These are phyloP conservation scores for Aspergillus transmontanensis DNA, from an alignment of 2,329 filamentous ascomycete species.

Conservation along the genomic window DNA sequence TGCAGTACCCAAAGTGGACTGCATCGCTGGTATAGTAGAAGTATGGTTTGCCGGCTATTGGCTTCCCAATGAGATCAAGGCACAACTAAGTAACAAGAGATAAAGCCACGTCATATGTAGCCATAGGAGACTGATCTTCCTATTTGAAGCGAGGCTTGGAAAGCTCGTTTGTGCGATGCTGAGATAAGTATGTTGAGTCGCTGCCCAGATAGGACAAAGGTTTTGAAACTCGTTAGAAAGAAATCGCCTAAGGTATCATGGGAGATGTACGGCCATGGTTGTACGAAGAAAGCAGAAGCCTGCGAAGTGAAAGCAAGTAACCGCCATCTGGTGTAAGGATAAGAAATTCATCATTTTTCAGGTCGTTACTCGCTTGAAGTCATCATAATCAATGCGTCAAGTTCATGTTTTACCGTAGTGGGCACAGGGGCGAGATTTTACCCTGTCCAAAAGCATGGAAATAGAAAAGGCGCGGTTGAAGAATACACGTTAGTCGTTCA, in stretches of 20 bases:
- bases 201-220: not conserved
- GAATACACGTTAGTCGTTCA: slow-evolving; percentile 50
- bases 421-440: not conserved
- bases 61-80: not conserved
- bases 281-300: not conserved
- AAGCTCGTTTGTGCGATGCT: not conserved
- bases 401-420: slow-evolving; percentile 1
- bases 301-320: not conserved
- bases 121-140: not conserved
- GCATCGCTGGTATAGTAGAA: slow-evolving; percentile 65
- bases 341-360: slow-evolving; percentile 22
- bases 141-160: not conserved
- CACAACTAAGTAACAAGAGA: not conserved
- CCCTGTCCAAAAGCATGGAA: not conserved
- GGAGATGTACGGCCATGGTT: slow-evolving; percentile 1
- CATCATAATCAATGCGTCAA: slow-evolving; percentile 22
- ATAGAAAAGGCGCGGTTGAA: not conserved
- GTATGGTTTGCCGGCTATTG: not conserved
- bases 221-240: not conserved
- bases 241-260: not conserved
- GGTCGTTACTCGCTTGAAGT: slow-evolving; percentile 25
- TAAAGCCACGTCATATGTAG: not conserved
- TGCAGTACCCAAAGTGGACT: slow-evolving; percentile 70
- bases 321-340: slow-evolving; percentile 5
- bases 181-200: not conserved